These are phyloP conservation scores for Candida silvicultrix DNA, from an alignment of 805 yeast species.

Conservation along the genomic window DNA sequence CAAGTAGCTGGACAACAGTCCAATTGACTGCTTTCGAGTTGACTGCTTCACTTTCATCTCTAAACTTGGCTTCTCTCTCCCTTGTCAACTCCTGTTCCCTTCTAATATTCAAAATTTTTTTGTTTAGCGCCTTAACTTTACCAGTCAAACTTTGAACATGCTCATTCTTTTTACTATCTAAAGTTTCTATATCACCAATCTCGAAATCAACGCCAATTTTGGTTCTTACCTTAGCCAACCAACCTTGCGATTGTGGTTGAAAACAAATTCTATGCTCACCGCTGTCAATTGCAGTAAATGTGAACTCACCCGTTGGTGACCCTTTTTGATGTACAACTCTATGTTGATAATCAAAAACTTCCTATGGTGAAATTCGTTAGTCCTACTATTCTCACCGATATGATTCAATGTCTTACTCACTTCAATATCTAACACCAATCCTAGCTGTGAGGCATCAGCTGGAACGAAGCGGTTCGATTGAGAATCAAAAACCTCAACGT, in stretches of 20 bases:
- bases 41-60: slow-evolving; percentile 66
- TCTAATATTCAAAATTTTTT: slow-evolving; percentile 52
- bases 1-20: slow-evolving; percentile 62
- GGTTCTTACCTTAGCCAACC: slow-evolving; percentile 54
- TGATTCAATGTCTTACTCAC: slow-evolving; percentile 4
- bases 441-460: slow-evolving; percentile 28
- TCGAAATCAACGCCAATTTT: slow-evolving; percentile 59
- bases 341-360: slow-evolving; percentile 72
- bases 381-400: too few species aligned
- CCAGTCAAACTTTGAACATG: slow-evolving; percentile 50
- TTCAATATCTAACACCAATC: slow-evolving; percentile 39
- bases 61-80: slow-evolving; percentile 67
- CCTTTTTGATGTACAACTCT: slow-evolving; percentile 68
- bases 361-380: slow-evolving; percentile 24
- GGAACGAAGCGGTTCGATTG: slow-evolving; percentile 27
- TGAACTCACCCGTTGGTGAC: slow-evolving; percentile 58
- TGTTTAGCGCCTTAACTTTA: slow-evolving; percentile 48
- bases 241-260: slow-evolving; percentile 44
- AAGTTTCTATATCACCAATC: slow-evolving; percentile 56
- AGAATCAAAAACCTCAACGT: slow-evolving; percentile 38
- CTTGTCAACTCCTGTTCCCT: slow-evolving; percentile 64
- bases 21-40: slow-evolving; percentile 67
- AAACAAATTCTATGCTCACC: slow-evolving; percentile 80
- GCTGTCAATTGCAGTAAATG: slow-evolving; percentile 65
- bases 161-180: slow-evolving; percentile 62